These are phyloP conservation scores for Cystofilobasidium macerans DNA, from an alignment of 768 basidiomycete species.

Conservation along the genomic window DNA sequence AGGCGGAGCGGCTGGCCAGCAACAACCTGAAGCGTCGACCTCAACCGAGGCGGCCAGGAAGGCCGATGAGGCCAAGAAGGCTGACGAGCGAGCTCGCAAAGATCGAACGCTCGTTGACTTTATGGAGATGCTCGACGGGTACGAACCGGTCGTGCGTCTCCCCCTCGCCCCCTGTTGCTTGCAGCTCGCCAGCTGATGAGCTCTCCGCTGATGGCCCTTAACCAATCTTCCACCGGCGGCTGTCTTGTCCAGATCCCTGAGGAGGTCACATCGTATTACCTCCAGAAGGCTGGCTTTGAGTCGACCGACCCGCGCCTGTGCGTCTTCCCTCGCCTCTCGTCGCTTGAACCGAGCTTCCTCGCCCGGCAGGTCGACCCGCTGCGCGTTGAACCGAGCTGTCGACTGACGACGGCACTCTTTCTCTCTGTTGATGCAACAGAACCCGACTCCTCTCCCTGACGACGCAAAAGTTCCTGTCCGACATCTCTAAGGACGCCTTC, in stretches of 20 bases:
- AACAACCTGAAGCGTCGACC: not conserved
- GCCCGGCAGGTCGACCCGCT: not conserved
- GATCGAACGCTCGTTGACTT: constrained; percentile 88
- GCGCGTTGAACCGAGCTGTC: not conserved
- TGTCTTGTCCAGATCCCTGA: constrained; percentile 64
- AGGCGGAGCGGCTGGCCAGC: not conserved
- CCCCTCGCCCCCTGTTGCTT: too few relatives aligned
- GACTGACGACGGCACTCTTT: not conserved
- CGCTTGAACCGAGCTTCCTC: not conserved
- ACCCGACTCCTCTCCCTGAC: constrained; percentile 90
- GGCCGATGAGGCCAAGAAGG: constrained; percentile 29
- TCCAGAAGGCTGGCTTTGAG: constrained; percentile 90
- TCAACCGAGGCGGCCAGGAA: constrained; percentile 13
- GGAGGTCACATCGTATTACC: constrained; percentile 94
- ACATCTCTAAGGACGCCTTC: constrained; percentile 91
- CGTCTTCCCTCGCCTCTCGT: constrained; percentile 34
- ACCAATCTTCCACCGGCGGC: not conserved
- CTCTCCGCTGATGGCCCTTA: not conserved
- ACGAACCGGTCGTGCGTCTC: constrained; percentile 71
- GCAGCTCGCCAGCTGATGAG: too few relatives aligned
- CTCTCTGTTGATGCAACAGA: constrained; percentile 41
- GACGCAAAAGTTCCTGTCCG: constrained; percentile 94
- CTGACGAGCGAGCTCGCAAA: constrained; percentile 51
- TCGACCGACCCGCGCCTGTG: constrained; percentile 87
- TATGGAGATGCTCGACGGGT: constrained; percentile 89